Evolutionary conservation across 148 eudicot genomes (phyloP), one percentile per base, ranked within the genome.

Genomic region (Vaccinium corymbosum): DNA sequence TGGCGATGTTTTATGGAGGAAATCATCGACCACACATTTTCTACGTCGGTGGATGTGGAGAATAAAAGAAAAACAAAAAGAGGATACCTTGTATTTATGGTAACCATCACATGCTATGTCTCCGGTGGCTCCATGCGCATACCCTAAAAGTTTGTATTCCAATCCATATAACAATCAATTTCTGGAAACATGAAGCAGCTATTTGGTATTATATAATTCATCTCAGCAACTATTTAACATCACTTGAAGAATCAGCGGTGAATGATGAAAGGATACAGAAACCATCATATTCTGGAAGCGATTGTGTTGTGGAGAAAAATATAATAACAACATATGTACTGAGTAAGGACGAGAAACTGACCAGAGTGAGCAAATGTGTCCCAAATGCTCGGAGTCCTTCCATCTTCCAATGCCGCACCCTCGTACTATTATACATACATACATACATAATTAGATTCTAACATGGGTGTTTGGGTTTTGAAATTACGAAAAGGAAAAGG

Each of bases 11-110:
- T 19, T 27, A 48, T 0, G 49, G 74, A 64, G 74, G 22, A 61
- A 80, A 64, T 46, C 46, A 62, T 64, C 53, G 14, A 35, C 80
- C 80, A 57, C 52, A n/a, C 15, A 29, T 12, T n/a, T 17, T 7
- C 49, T 42, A 35, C 29, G 66, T n/a, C 7, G 4, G n/a, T 16
- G 35, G 74, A 48, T 0, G 13, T 61, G 35, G 1, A 35, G 51
- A 4, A 51, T 4, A 29, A 52, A 4, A 20, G 19, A 17, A 32
- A n/a, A 35, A 2, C 2, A 22, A 51, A 52, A 14, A 7, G n/a
- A 15, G 6, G n/a, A 46, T 53, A 92, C 95, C 94, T 92, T 94
- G 88, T 92, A 94, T 84, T 91, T 94, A 81, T 92, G 95, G 82
- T 94, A 94, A 20, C 87, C 90, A 78, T 94, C 98, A 80, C 88